These are phyloP conservation scores for Balakata baccata DNA, from an alignment of 345 rosid genomes.

Conservation along the genomic window DNA sequence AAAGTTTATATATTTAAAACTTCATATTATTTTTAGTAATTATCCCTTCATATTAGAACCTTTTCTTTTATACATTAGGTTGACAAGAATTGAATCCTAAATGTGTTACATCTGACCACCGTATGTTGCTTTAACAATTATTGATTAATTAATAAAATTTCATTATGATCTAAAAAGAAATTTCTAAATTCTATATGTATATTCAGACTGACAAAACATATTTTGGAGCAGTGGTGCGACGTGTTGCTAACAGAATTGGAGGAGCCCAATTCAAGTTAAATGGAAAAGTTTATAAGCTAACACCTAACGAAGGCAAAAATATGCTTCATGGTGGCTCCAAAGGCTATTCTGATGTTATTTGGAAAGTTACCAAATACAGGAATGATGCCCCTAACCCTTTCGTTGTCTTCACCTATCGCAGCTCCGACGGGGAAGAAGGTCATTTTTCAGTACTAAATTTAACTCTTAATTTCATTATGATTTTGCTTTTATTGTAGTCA, in stretches of 20 bases:
- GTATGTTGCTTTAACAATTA: too few relatives aligned
- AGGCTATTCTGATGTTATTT: constrained; percentile 67
- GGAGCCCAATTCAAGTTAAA: constrained; percentile 63
- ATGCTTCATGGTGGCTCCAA: constrained; percentile 74
- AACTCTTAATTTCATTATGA: too few relatives aligned
- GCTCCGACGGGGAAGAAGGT: constrained; percentile 85
- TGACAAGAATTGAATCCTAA: too few relatives aligned
- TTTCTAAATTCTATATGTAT: background rate
- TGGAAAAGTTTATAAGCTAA: constrained; percentile 50
- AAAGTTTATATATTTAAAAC: too few relatives aligned
- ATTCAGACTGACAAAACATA: constrained; percentile 57
- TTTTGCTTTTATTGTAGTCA: too few relatives aligned
- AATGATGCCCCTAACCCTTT: constrained; percentile 42
- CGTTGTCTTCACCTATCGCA: constrained; percentile 58
- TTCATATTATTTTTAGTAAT: too few relatives aligned
- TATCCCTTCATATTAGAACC: too few relatives aligned
- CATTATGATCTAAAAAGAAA: background rate
- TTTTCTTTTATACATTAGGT: too few relatives aligned
- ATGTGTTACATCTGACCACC: too few relatives aligned
- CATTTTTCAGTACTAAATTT: too few relatives aligned
- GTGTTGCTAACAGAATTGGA: constrained; percentile 77
- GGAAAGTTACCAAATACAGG: constrained; percentile 53
- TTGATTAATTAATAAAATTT: too few relatives aligned
- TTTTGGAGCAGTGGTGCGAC: constrained; percentile 72
- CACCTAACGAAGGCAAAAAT: constrained; percentile 69